Base-by-base conservation (phyloP, 306 rosid genomes). In the Oxytropis ochrocephala region DNA sequence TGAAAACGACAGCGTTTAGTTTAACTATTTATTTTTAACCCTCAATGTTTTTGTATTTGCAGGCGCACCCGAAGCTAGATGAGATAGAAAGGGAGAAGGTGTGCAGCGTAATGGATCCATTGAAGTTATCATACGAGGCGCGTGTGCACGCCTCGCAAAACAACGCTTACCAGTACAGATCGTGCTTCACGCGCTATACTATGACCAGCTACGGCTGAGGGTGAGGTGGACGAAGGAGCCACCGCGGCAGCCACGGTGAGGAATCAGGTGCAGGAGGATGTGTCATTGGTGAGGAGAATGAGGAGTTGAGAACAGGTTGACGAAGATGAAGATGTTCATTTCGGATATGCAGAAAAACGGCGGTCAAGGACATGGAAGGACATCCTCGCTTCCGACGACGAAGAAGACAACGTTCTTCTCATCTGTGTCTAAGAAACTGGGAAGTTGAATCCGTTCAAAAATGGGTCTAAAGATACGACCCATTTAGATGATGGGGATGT, bases 141-240 rank as follows among this genome's bases (percentile, higher is more conserved):
- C 86, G 98, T 14, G 85, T 86, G 16, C 98, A 90, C 73, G 98
- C 98, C 18, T 90, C 96, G 0, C 89, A 90, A 67, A 93, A 90
- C 81, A 93, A 93, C 81, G 98, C 3, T 53, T 93, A 5, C 98
- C 98, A 0, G 90, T 93, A 12, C 96, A 93, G 66, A 87, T 82
- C 1, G 91, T 93, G 13, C 94, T 93, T 2, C 98, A 93, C 63
- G 98, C 98, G 1, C 81, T 93, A 18, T 93, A 90, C 57, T 93
- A 85, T 78, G 96, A 90, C 42, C 94, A 93, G 64, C 78, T 93
- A 5, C 84, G 90, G 76, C 74, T 90, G 1, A 72, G 98, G 47
- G 96, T 9, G 94, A 94, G 1, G 54, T 3, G n/a, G 49, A 24
- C 6, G 14, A 90, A 63, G 7, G 88, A 79, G 0, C 73, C 51